Conservation (phyloP, 306 rosid genomes). For the Rosa lucieae region DNA sequence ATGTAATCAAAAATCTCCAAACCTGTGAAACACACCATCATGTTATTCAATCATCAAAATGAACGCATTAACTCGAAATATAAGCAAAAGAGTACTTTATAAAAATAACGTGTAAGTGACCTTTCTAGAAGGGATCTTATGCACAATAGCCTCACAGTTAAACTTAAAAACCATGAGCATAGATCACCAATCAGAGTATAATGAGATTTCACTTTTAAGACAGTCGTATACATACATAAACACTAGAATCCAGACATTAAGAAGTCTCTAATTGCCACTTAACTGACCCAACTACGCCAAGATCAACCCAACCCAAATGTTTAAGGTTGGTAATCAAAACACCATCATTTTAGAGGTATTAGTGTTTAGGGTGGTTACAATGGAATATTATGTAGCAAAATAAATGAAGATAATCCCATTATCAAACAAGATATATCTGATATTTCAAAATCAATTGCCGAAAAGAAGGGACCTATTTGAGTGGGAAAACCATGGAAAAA, state of each 20-base stretch:
- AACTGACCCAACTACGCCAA: neutral
- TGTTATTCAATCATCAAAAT: constrained; percentile 19
- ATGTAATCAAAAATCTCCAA: constrained; percentile 93
- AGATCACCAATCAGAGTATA: neutral
- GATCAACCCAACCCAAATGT: neutral
- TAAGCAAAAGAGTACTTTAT: neutral
- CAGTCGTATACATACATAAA: neutral
- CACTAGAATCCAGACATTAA: neutral
- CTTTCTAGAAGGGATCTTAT: neutral
- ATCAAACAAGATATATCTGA: neutral
- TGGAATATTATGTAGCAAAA: neutral
- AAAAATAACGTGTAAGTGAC: neutral
- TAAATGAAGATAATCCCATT: no score
- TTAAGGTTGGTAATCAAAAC: neutral
- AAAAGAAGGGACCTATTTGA: neutral
- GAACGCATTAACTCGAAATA: constrained; percentile 22
- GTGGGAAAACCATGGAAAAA: neutral
- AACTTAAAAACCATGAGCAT: neutral
- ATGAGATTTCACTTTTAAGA: neutral
- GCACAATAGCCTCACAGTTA: neutral
- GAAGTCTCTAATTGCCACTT: neutral
- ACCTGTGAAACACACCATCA: constrained; percentile 59
- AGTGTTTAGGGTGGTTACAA: neutral
- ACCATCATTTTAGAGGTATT: neutral
- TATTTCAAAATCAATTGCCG: no score